Percentiles rank a stretch among this genome's conserved stretches.
Evolutionary conservation across 2,329 filamentous ascomycete genomes (phyloP).

Genomic region (Ceratocystis eucalypticola): DNA sequence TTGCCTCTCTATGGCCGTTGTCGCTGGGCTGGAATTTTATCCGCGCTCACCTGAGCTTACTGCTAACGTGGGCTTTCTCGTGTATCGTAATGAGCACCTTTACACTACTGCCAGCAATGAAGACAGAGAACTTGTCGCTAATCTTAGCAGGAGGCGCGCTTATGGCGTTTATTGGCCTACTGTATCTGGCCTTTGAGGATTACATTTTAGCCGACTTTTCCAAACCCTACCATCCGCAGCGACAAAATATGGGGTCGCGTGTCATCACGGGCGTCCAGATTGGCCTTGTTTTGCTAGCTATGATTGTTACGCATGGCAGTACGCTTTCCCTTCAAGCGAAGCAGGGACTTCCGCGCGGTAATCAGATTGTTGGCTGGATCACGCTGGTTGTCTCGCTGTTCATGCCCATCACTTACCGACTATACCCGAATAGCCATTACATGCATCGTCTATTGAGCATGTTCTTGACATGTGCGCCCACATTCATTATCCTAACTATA

Average conservation of each 20-base stretch:
- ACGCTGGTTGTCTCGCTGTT: conserved; percentile 62
- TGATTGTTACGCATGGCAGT: conserved; percentile 77
- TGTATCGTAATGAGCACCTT: conserved; percentile 81
- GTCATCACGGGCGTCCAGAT: conserved; percentile 56
- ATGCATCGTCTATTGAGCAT: conserved; percentile 78
- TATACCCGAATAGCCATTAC: conserved; percentile 75
- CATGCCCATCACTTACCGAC: conserved; percentile 66
- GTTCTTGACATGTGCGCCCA: conserved; percentile 83
- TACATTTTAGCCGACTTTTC: conserved; percentile 36
- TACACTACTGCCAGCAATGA: conserved; percentile 76
- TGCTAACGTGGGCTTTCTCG: conserved; percentile 58
- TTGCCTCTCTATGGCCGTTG: conserved; percentile 66
- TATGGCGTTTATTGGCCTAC: conserved; percentile 62
- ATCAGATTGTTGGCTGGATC: conserved; percentile 74
- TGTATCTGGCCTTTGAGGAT: conserved; percentile 73
- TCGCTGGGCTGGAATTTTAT: conserved; percentile 64
- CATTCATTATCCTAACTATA: conserved; percentile 91
- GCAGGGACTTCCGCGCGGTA: conserved; percentile 70
- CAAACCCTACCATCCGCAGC: conserved; percentile 19
- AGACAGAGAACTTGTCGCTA: conserved; percentile 59
- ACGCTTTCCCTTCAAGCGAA: conserved; percentile 75
- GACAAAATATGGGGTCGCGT: conserved; percentile 20
- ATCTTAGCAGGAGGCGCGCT: conserved; percentile 63
- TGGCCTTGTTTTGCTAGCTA: conserved; percentile 66
- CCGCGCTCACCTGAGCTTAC: conserved; percentile 47